These are phyloP conservation scores for Mallotus japonicus DNA, from an alignment of 441 rosid species.

Conservation along the genomic window DNA sequence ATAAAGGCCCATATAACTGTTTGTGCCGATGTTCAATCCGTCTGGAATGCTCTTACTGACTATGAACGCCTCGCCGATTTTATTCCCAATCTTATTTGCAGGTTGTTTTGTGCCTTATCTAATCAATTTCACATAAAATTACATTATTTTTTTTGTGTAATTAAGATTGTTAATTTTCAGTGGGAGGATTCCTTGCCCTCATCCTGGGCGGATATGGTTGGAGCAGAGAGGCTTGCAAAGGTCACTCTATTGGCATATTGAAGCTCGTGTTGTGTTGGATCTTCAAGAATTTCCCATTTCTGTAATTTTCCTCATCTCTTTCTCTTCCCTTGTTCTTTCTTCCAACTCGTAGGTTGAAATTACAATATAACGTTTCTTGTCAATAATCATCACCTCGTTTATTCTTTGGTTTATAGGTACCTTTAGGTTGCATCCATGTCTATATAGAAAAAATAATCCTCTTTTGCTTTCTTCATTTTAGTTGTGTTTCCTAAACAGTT, in stretches of 20 bases:
- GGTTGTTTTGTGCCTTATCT: conserved; percentile 32
- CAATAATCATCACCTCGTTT: background rate
- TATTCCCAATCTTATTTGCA: conserved; percentile 83
- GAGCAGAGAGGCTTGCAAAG: conserved; percentile 97
- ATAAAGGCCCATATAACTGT: conserved; percentile 66
- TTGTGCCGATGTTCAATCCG: conserved; percentile 58
- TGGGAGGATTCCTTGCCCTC: conserved; percentile 90
- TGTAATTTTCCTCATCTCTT: conserved; percentile 30
- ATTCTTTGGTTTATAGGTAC: background rate
- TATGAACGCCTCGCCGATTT: conserved; percentile 94
- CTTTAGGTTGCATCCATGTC: background rate
- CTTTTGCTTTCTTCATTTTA: background rate
- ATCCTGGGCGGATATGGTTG: conserved; percentile 93
- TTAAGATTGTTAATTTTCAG: conserved; percentile 29
- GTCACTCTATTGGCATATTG: conserved; percentile 96
- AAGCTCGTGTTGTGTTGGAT: conserved; percentile 95
- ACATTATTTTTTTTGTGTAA: background rate
- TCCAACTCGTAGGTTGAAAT: background rate
- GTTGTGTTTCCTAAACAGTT: conserved; percentile 9
- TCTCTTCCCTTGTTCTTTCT: no score
- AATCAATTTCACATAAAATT: no score
- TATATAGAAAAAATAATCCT: background rate
- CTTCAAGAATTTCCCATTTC: conserved; percentile 70
- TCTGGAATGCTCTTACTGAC: conserved; percentile 90
- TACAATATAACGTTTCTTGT: background rate